Percentiles rank a stretch among this genome's conserved stretches.
These are phyloP conservation scores for Leishmania aethiopica DNA, from an alignment of 208 protist species.

Conservation along the genomic window DNA sequence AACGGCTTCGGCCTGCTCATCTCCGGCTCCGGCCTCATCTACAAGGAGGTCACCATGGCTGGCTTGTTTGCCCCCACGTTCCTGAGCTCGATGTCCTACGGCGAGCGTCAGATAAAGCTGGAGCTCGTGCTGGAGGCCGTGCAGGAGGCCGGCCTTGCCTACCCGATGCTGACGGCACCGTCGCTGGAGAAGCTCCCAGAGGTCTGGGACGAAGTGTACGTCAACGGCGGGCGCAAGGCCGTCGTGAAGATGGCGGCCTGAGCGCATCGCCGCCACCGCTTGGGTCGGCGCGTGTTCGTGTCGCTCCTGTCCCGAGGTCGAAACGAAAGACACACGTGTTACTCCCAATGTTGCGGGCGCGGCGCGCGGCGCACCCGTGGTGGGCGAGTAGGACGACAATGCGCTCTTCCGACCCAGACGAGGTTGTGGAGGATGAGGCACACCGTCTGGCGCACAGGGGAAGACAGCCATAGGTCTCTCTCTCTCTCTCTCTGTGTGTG, in stretches of 20 bases:
- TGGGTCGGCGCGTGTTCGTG: not conserved
- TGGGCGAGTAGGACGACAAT: too few relatives aligned
- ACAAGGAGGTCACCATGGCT: conserved; percentile 75
- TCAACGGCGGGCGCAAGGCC: conserved; percentile 69
- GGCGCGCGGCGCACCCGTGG: not conserved
- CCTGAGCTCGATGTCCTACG: conserved; percentile 42
- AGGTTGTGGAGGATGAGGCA: not conserved
- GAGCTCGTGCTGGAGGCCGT: conserved; percentile 64
- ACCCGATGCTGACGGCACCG: conserved; percentile 46
- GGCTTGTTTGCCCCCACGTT: conserved; percentile 69
- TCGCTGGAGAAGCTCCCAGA: conserved; percentile 68
- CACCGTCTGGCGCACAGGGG: not conserved
- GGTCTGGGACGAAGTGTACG: conserved; percentile 76
- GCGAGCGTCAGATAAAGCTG: conserved; percentile 64
- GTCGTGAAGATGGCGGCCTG: conserved; percentile 42
- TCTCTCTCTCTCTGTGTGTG: too few relatives aligned
- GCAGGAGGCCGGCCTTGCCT: conserved; percentile 38
- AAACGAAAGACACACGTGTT: not conserved
- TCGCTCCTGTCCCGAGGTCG: not conserved
- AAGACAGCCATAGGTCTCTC: not conserved
- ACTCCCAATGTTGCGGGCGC: not conserved
- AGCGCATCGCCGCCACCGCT: not conserved
- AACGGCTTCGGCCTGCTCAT: conserved; percentile 71
- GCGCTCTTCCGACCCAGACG: not conserved
- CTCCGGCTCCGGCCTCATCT: conserved; percentile 68